A percentile compares a stretch with the other conserved stretches of the same genome.
These are phyloP conservation scores for Bretziella fagacearum DNA, from an alignment of 2,329 filamentous ascomycete genomes.

Conservation along the genomic window DNA sequence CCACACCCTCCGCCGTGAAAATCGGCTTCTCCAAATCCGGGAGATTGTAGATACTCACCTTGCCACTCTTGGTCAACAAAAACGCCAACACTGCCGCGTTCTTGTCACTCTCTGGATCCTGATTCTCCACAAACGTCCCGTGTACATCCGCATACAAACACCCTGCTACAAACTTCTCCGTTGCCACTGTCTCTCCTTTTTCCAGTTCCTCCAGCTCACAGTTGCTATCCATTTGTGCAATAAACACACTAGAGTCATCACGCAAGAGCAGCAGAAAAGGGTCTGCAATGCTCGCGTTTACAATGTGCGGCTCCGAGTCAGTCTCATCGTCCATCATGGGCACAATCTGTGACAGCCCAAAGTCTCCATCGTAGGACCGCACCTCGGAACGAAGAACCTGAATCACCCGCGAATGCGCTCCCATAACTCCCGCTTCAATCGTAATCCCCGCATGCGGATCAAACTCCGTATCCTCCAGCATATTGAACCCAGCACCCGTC, in stretches of 20 bases:
- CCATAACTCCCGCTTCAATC: constrained; percentile 68
- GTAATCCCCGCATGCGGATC: constrained; percentile 79
- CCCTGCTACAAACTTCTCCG: constrained; percentile 64
- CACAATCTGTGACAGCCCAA: constrained; percentile 78
- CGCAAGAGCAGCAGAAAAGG: constrained; percentile 70
- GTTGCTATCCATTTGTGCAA: constrained; percentile 59
- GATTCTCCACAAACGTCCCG: constrained; percentile 36
- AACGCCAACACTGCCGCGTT: constrained; percentile 48
- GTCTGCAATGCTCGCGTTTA: constrained; percentile 70
- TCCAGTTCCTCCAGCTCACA: constrained; percentile 76
- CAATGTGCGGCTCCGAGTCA: constrained; percentile 59
- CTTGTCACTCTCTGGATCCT: constrained; percentile 24
- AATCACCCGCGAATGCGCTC: constrained; percentile 63
- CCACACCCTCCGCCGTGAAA: constrained; percentile 59
- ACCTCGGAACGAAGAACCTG: constrained; percentile 79
- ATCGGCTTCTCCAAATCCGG: constrained; percentile 54
- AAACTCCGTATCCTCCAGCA: constrained; percentile 71
- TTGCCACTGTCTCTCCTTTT: constrained; percentile 38
- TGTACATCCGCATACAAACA: constrained; percentile 60
- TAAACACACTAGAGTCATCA: constrained; percentile 64
- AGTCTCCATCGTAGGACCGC: constrained; percentile 76
- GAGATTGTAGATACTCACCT: constrained; percentile 61
- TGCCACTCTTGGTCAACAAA: constrained; percentile 57
- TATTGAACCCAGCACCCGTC: constrained; percentile 56
- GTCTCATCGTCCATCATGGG: constrained; percentile 86